Percentiles rank a stretch among this genome's conserved stretches.
These are phyloP conservation scores for Colletotrichum sp. DNA, from an alignment of 2,329 filamentous ascomycete genomes.

Conservation along the genomic window DNA sequence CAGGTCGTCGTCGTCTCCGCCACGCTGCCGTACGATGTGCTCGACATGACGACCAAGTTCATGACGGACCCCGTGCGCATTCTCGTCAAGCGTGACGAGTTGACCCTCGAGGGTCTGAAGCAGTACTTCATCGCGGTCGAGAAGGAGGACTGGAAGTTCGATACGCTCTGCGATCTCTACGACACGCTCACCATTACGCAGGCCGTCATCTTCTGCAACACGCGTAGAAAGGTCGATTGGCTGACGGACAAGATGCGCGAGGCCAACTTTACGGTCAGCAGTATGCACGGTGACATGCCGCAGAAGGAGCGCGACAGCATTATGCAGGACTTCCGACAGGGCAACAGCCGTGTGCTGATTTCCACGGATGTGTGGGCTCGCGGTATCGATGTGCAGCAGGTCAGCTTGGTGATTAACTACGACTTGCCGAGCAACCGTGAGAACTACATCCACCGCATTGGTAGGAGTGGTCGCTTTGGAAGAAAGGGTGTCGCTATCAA, in stretches of 20 bases:
- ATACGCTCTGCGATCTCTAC: conserved; percentile 97
- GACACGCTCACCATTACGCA: conserved; percentile 98
- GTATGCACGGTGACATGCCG: conserved; percentile 99
- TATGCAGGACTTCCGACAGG: conserved; percentile 98
- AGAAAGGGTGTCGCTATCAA: conserved; percentile 99
- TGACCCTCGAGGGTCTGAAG: conserved; percentile 96
- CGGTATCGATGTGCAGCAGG: conserved; percentile 98
- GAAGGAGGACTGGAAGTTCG: conserved; percentile 99
- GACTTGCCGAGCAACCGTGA: conserved; percentile 98
- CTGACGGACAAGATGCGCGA: conserved; percentile 99
- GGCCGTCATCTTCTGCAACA: conserved; percentile 99
- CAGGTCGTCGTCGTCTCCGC: conserved; percentile 98
- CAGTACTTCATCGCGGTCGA: conserved; percentile 99
- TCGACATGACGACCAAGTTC: conserved; percentile 99
- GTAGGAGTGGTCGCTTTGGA: conserved; percentile 92
- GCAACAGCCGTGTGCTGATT: conserved; percentile 94
- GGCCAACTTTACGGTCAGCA: conserved; percentile 97
- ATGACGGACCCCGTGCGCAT: conserved; percentile 98
- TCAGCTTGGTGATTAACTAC: conserved; percentile 98
- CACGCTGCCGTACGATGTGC: conserved; percentile 94
- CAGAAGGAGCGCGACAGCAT: conserved; percentile 98
- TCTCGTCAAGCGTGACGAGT: conserved; percentile 96
- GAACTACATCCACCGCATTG: conserved; percentile 99
- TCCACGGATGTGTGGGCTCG: conserved; percentile 98
- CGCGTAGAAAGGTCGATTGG: conserved; percentile 98